Percentiles rank a stretch among this genome's conserved stretches.
Evolutionary conservation across 352 stramenopile species (phyloP).

Genomic region (Phytopythium litorale): DNA sequence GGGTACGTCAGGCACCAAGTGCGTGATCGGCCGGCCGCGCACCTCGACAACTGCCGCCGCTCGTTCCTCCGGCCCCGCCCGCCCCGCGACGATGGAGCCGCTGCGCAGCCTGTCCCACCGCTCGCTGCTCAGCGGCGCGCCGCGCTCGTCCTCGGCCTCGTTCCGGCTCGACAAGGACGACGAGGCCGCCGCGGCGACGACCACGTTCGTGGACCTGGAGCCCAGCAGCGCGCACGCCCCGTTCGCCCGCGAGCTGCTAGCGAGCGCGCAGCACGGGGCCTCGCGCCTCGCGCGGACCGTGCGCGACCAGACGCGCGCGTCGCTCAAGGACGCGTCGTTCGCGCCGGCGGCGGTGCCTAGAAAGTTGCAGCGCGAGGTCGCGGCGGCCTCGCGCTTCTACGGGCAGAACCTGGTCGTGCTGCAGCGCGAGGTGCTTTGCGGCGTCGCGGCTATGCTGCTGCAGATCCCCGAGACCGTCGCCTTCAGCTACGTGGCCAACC

Average conservation of each 20-base stretch:
- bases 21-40: too few species aligned
- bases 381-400: conserved; percentile 46
- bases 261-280: conserved; percentile 2
- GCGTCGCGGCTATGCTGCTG: conserved; percentile 87
- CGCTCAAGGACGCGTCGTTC: neutral
- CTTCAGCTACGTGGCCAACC: conserved; percentile 90
- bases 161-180: conserved; percentile 2
- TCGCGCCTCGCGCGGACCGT: neutral
- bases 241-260: conserved; percentile 1
- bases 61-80: neutral
- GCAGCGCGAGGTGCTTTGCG: conserved; percentile 80
- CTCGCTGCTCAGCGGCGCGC: conserved; percentile 5
- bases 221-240: neutral
- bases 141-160: conserved; percentile 3
- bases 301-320: neutral
- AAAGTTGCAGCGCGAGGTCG: conserved; percentile 22
- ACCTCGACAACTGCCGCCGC: neutral
- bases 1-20: too few species aligned
- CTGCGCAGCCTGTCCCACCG: conserved; percentile 3
- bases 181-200: neutral
- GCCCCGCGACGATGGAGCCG: neutral
- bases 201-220: conserved; percentile 7
- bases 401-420: conserved; percentile 42
- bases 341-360: neutral
- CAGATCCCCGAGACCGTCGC: conserved; percentile 93